Base-by-base conservation (phyloP, 768 basidiomycete genomes). In the Artomyces pyxidatus region DNA sequence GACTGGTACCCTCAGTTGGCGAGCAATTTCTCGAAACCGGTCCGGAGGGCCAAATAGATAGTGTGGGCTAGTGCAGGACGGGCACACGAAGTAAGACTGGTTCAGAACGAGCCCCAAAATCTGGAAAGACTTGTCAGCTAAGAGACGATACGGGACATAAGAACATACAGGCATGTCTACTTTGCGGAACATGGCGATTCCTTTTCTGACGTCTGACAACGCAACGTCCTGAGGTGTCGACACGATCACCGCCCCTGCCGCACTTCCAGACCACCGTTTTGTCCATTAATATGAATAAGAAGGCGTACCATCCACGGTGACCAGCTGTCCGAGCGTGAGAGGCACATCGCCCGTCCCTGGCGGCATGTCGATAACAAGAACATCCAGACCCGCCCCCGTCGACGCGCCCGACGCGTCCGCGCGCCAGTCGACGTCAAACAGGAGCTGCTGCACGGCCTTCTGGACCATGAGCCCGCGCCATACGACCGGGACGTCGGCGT, bases 381-480 rank as follows among this genome's bases (percentile, higher is more conserved):
- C 72, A 58, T 99, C 95, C 26, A 97, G 67, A 3, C 78, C 78
- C 0, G 64, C 68, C 4, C 68, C 69, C 70, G 10, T 59, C 63
- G 60, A 61, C 26, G 51, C 57, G 39, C 42, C 59, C 5, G 51
- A 56, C 19, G 48, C 45, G 26, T 47, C 47, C 19, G 63, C 64
- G 29, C 75, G 63, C 94, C 95, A 97, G 63, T 97, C 94, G 5
- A 96, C 91, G 56, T 97, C 92, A 59, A 99, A 97, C 1, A 97
- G 75, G 0, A 98, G 73, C 62, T 97, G 94, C 63, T 97, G 94
- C 0, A 94, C 91, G 22, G 94, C 93, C 61, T 97, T 97, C 68
- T 95, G 93, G 1, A 97, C 95, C 95, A 97, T 98, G 19, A 96
- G 76, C 2, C 95, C 95, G 22, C 95, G 77, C 95, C 95, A 99